phyloP scores from a whole-genome alignment of 768 basidiomycete genomes.

The Holtermannia corniformis region DNA sequence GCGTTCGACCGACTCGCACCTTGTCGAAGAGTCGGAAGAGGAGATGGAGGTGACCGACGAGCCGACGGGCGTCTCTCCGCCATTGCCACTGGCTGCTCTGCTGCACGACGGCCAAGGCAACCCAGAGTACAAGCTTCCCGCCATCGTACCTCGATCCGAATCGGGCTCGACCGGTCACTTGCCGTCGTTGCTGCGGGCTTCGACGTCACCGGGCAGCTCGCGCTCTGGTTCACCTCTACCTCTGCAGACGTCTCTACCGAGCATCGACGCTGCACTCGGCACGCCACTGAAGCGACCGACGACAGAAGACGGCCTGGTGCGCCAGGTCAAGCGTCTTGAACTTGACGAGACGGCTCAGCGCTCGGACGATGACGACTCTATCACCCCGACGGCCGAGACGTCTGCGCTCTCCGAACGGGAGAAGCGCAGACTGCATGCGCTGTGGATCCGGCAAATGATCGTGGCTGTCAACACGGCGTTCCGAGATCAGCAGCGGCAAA shows the following conservation, averaged over 20 bases:
- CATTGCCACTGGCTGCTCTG: slow-evolving; percentile 26
- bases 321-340: slow-evolving; percentile 34
- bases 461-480: not conserved
- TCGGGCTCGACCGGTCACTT: not conserved
- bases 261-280: not conserved
- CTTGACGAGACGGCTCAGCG: slow-evolving; percentile 6
- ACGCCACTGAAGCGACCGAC: slow-evolving; percentile 30
- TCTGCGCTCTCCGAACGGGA: not conserved
- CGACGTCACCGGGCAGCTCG: slow-evolving; percentile 1
- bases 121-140: slow-evolving; percentile 30
- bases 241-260: not conserved
- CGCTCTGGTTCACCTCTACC: not conserved
- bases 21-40: slow-evolving; percentile 11
- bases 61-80: slow-evolving; percentile 11
- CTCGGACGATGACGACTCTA: not conserved
- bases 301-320: slow-evolving; percentile 24
- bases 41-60: slow-evolving; percentile 15
- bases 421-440: not conserved
- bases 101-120: slow-evolving; percentile 21
- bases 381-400: not conserved
- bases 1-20: slow-evolving; percentile 12
- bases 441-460: not conserved
- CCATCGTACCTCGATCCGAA: slow-evolving; percentile 10
- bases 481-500: not conserved
- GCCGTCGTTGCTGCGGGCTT: slow-evolving; percentile 2